phyloP scores from a whole-genome alignment of 306 rosid species.

The Senna tora region DNA sequence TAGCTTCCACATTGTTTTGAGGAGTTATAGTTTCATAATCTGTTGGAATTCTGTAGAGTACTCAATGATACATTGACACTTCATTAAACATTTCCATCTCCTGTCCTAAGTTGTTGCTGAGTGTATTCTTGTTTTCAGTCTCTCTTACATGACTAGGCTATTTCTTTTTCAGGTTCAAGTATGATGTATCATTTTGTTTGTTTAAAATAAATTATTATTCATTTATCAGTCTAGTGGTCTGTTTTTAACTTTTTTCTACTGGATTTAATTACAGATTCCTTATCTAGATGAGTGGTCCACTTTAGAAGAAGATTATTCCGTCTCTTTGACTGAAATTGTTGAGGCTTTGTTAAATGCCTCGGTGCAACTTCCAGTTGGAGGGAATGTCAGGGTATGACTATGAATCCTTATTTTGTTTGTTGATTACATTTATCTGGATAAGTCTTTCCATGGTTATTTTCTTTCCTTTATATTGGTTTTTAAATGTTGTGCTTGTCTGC shows the following conservation, averaged over 20 bases:
- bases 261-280: slow-evolving; percentile 60
- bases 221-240: not conserved
- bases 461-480: slow-evolving; percentile 7
- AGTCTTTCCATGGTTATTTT: slow-evolving; percentile 9
- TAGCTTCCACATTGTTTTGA: too few species aligned
- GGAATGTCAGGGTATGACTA: slow-evolving; percentile 62
- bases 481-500: slow-evolving; percentile 26
- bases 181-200: not conserved
- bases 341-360: slow-evolving; percentile 77
- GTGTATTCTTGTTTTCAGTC: not conserved
- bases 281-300: slow-evolving; percentile 74
- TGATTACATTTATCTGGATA: not conserved
- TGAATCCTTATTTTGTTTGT: slow-evolving; percentile 31
- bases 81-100: not conserved
- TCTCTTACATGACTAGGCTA: not conserved
- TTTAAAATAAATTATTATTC: not conserved
- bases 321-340: slow-evolving; percentile 57
- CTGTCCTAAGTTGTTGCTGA: not conserved
- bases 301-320: slow-evolving; percentile 64
- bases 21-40: too few species aligned
- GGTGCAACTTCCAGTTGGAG: slow-evolving; percentile 67
- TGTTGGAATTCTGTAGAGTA: not conserved
- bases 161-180: slow-evolving; percentile 7
- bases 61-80: slow-evolving; percentile 12
- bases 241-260: not conserved